phyloP scores from a whole-genome alignment of 2,329 filamentous ascomycete species.

The Aspergillus tubingensis region DNA sequence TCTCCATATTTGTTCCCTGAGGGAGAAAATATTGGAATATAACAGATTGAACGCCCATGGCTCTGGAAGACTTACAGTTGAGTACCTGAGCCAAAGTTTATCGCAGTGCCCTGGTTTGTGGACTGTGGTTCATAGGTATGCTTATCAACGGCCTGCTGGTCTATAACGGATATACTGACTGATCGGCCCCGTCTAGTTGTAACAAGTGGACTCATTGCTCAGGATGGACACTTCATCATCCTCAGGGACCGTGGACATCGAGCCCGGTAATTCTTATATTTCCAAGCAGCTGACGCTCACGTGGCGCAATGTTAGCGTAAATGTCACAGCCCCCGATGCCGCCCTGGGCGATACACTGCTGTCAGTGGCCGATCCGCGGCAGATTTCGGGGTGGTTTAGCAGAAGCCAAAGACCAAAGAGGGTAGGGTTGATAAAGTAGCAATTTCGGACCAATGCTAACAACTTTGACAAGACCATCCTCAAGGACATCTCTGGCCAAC shows the following conservation, averaged over 20 bases:
- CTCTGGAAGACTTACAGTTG: too few species aligned
- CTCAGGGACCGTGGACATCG: conserved; percentile 31
- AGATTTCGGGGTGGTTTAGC: conserved; percentile 25
- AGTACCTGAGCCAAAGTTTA: background rate
- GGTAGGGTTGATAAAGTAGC: conserved; percentile 18
- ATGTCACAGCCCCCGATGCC: conserved; percentile 39
- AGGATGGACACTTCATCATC: conserved; percentile 32
- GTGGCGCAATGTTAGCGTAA: conserved; percentile 38
- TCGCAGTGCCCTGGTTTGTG: background rate
- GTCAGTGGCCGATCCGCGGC: conserved; percentile 37
- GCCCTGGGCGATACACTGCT: conserved; percentile 38
- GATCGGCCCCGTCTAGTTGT: background rate
- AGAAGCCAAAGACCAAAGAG: conserved; percentile 28
- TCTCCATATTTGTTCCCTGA: background rate
- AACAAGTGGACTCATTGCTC: conserved; percentile 2
- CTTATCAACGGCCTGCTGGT: background rate
- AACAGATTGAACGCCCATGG: conserved; percentile 13
- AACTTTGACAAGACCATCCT: conserved; percentile 39
- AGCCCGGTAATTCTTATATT: conserved; percentile 21
- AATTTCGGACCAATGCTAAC: background rate
- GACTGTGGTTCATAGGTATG: conserved; percentile 4
- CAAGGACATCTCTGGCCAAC: conserved; percentile 42
- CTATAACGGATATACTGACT: background rate
- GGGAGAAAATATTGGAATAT: conserved; percentile 10
- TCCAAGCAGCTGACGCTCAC: conserved; percentile 40